Evolutionary conservation across 768 basidiomycete genomes (phyloP).

Genomic region (Boletus rufocinnamomeus): DNA sequence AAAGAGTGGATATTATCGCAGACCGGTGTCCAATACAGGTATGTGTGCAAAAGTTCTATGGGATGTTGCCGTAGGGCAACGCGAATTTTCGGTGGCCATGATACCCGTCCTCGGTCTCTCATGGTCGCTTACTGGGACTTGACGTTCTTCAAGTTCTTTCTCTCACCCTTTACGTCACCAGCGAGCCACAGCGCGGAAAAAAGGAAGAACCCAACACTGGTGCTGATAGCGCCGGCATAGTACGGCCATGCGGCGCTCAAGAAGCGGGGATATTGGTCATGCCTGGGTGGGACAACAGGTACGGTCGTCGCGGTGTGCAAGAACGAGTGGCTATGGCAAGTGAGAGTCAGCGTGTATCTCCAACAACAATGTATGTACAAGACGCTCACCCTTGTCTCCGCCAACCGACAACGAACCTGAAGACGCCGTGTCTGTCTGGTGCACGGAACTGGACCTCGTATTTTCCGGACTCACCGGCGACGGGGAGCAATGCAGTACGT

Average conservation of each 20-base stretch:
- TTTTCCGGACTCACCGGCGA: constrained; percentile 55
- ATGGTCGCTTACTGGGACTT: constrained; percentile 31
- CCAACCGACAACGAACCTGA: constrained; percentile 93
- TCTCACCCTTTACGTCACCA: constrained; percentile 70
- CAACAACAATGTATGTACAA: not conserved
- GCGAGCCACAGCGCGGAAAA: constrained; percentile 89
- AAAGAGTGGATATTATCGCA: constrained; percentile 10
- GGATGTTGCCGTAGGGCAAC: constrained; percentile 6
- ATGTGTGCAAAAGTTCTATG: constrained; percentile 19
- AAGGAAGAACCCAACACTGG: constrained; percentile 78
- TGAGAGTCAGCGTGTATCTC: not conserved
- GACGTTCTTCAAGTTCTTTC: constrained; percentile 44
- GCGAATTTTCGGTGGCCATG: constrained; percentile 8
- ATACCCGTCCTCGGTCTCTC: not conserved
- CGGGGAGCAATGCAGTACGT: constrained; percentile 71
- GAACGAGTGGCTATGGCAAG: constrained; percentile 60
- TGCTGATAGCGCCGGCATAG: constrained; percentile 89
- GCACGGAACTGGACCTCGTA: constrained; percentile 86
- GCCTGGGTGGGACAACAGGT: constrained; percentile 88
- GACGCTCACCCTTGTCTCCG: constrained; percentile 79
- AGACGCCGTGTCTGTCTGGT: constrained; percentile 96
- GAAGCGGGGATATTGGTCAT: constrained; percentile 96
- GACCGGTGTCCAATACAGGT: constrained; percentile 22
- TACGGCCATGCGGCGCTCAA: constrained; percentile 96
- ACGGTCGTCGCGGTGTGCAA: constrained; percentile 74